Percentiles rank a stretch among this genome's conserved stretches.
phyloP scores from a whole-genome alignment of 2,329 filamentous ascomycete species.

The Sporothrix variecibatus region DNA sequence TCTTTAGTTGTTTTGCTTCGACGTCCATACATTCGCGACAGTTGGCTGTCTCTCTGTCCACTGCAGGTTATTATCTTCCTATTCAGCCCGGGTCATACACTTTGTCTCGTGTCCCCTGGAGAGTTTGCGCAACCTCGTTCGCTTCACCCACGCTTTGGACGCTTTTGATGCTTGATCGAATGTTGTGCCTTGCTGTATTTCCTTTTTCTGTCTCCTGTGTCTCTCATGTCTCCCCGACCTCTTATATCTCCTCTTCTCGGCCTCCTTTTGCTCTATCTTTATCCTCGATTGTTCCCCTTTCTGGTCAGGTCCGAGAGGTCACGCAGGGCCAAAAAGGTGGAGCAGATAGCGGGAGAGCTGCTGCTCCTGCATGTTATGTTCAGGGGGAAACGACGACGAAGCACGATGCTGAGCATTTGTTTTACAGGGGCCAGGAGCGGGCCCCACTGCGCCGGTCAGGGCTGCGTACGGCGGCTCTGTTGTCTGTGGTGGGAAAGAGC shows the following conservation, averaged over 20 bases:
- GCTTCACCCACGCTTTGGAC: background rate
- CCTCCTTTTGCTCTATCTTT: background rate
- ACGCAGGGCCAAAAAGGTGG: slow-evolving; percentile 12
- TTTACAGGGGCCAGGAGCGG: background rate
- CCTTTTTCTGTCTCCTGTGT: background rate
- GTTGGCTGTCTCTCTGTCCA: background rate
- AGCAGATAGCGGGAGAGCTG: background rate
- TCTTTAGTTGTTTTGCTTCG: background rate
- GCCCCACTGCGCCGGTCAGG: background rate
- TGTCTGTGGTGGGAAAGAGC: background rate
- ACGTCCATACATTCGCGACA: background rate
- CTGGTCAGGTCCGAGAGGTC: background rate
- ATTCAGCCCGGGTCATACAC: background rate
- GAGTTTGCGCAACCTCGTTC: background rate
- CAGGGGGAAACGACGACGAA: background rate
- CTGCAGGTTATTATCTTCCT: background rate
- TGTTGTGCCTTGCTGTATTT: background rate
- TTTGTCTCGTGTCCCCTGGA: background rate
- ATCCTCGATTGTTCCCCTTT: background rate
- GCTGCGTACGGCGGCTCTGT: slow-evolving; percentile 5
- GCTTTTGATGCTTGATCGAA: background rate
- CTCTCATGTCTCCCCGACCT: background rate
- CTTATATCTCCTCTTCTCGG: background rate
- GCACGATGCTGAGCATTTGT: background rate
- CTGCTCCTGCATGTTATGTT: background rate